A percentile compares a stretch with the other conserved stretches of the same genome.
Evolutionary conservation across 169 alveolate species (phyloP).

Genomic region (Perkinsus olseni): DNA sequence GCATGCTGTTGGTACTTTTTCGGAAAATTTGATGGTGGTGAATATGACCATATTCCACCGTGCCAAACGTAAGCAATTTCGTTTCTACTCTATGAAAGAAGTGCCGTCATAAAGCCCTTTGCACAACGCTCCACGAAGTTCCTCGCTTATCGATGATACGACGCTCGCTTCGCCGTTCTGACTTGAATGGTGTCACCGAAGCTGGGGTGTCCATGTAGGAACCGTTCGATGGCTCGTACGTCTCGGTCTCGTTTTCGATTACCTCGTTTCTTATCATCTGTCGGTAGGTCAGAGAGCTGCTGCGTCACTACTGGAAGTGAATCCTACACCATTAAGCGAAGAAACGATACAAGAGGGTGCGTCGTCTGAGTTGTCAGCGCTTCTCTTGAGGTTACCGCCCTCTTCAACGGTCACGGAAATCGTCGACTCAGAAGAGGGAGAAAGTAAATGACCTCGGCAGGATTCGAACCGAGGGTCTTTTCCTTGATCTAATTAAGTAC

Average conservation of each 20-base stretch:
- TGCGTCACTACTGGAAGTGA: background rate
- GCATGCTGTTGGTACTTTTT: background rate
- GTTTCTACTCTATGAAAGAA: too few species aligned
- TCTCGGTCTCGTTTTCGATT: background rate
- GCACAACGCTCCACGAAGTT: too few species aligned
- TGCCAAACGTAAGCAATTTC: too few species aligned
- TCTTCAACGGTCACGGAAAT: background rate
- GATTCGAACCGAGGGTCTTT: background rate
- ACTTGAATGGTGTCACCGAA: too few species aligned
- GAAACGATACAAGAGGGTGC: background rate
- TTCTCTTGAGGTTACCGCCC: background rate
- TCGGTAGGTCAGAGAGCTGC: background rate
- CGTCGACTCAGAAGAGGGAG: background rate
- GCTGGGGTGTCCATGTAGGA: too few species aligned
- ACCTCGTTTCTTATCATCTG: background rate
- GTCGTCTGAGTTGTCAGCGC: background rate
- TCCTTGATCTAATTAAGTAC: background rate
- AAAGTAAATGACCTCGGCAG: background rate
- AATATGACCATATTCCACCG: too few species aligned
- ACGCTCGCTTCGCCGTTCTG: too few species aligned
- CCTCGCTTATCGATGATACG: too few species aligned
- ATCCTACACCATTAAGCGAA: background rate
- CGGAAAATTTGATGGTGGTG: background rate
- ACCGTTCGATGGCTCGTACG: too few species aligned
- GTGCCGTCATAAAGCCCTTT: too few species aligned